Evolutionary conservation across 1,139 yeast genomes (phyloP).

Genomic region (Starmera stellimalicola): DNA sequence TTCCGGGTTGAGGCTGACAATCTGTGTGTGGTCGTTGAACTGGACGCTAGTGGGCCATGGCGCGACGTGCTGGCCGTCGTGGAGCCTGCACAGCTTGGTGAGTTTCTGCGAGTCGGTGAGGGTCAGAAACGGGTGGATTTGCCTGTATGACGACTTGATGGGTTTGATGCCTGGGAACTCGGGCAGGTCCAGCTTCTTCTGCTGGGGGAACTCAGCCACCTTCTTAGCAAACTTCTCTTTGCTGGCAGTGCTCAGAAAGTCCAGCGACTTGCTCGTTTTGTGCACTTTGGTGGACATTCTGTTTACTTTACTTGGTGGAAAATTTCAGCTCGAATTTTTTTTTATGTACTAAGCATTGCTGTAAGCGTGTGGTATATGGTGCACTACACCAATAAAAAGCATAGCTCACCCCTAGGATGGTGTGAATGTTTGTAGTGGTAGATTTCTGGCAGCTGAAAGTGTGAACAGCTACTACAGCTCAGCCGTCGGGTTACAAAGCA

Average conservation of each 20-base stretch:
- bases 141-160: not conserved
- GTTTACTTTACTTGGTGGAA: too few relatives aligned
- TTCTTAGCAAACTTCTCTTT: not conserved
- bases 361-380: too few relatives aligned
- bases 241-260: not conserved
- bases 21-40: not conserved
- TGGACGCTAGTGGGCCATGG: not conserved
- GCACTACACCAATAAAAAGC: too few relatives aligned
- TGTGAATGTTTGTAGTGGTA: too few relatives aligned
- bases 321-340: too few relatives aligned
- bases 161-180: not conserved
- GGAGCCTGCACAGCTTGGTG: not conserved
- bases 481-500: too few relatives aligned
- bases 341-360: too few relatives aligned
- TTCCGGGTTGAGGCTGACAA: not conserved
- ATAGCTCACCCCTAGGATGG: too few relatives aligned
- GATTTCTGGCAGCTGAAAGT: too few relatives aligned
- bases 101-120: too few relatives aligned
- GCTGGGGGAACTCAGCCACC: not conserved
- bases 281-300: constrained; percentile 1
- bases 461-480: too few relatives aligned
- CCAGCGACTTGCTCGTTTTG: not conserved
- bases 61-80: not conserved
- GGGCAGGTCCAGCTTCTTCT: not conserved
- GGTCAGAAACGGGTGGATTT: too few relatives aligned